phyloP scores from a whole-genome alignment of 257 asterid species.

The Plantago ovata region DNA sequence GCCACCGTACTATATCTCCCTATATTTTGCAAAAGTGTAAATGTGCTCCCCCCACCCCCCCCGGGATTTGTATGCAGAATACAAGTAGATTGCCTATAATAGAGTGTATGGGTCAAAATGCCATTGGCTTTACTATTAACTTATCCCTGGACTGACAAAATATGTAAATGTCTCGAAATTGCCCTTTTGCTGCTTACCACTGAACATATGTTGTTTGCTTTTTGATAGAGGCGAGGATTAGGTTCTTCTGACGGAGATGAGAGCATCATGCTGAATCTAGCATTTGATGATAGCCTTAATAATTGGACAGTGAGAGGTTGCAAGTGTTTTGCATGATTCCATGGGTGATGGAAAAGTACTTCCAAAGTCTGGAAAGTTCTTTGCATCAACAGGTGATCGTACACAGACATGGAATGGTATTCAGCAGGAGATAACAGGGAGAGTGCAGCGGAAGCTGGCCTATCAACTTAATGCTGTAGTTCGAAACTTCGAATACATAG shows the following conservation, averaged over 20 bases:
- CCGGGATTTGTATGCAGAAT: not conserved
- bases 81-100: not conserved
- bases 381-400: conserved; percentile 73
- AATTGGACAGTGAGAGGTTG: conserved; percentile 98
- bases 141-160: too few species aligned
- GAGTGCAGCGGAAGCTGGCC: conserved; percentile 72
- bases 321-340: conserved; percentile 56
- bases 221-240: conserved; percentile 30
- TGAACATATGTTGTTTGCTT: conserved; percentile 7
- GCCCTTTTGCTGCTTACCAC: too few species aligned
- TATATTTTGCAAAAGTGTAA: not conserved
- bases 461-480: conserved; percentile 70
- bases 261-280: conserved; percentile 58
- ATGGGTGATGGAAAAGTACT: conserved; percentile 74
- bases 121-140: too few species aligned
- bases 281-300: conserved; percentile 67
- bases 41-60: too few species aligned
- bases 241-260: conserved; percentile 40
- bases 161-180: conserved; percentile 15
- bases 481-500: conserved; percentile 67
- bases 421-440: conserved; percentile 90
- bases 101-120: not conserved
- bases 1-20: too few species aligned
- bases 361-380: conserved; percentile 70
- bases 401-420: conserved; percentile 91